Evolutionary conservation across 345 rosid genomes (phyloP), one percentile per base, ranked within the genome.

Genomic region (Nasturtium officinale): DNA sequence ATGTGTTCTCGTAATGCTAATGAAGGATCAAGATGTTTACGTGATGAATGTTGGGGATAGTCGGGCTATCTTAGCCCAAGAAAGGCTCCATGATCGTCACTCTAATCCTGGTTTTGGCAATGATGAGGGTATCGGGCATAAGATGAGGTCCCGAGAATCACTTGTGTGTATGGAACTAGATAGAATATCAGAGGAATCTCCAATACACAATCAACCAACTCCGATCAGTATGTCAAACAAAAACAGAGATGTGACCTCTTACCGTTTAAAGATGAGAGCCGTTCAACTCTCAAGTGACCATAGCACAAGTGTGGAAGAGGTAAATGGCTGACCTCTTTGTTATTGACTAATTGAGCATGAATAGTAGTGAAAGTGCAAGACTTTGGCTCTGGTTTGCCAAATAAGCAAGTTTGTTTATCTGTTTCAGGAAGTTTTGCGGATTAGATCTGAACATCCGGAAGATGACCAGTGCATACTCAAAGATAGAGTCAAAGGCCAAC

Each of bases 1-100:
- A 7, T 90, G 98, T 77, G 92, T 90, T 80, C 85, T 93, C 5
- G 96, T 86, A 71, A 90, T 93, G 98, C 80, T 93, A 73, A 93
- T 93, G 97, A 93, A 89, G 82, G 97, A 89, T 77, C 97, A 93
- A 81, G 96, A 93, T 79, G 98, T 93, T 65, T 93, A 93, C 70
- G 90, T 93, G 73, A 87, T 93, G 98, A 93, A 90, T 71, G 92
- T 93, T 77, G 98, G 98, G 48, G 98, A 93, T 79, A 90, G 97
- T 76, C 83, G 98, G 35, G 93, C 79, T 50, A 85, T 90, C 77
- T 83, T 93, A 82, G 97, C 97, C 32, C 97, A 93, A 71, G 98
- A 93, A 73, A 85, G 96, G 65, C 87, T 82, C 8, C 88, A 82
- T 67, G 98, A 92, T 80, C 92, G 91, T 54, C 85, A 89, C 56